phyloP scores from a whole-genome alignment of 371 early-diverging fungal species.

The Neoconidiobolus thromboides region DNA sequence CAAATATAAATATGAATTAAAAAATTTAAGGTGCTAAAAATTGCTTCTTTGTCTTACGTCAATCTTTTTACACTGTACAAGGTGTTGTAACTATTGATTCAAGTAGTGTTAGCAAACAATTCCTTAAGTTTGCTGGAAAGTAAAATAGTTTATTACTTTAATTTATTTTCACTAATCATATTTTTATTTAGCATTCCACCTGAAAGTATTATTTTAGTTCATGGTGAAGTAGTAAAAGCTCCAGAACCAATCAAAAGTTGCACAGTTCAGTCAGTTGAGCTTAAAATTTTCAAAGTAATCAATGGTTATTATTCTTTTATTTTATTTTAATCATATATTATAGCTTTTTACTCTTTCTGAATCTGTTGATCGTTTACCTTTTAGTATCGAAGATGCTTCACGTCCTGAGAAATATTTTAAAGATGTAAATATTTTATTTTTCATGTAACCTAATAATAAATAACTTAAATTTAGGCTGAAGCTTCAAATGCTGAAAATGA shows the following conservation, averaged over 20 bases:
- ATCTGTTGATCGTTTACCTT: constrained; percentile 72
- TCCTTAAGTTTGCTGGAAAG: constrained; percentile 77
- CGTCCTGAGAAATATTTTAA: constrained; percentile 69
- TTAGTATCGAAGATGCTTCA: constrained; percentile 89
- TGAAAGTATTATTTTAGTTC: constrained; percentile 80
- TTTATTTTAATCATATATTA: background rate
- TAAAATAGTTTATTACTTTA: constrained; percentile 11
- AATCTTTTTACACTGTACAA: constrained; percentile 74
- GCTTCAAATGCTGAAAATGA: too few species aligned
- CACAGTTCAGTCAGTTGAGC: constrained; percentile 77
- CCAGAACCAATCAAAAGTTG: constrained; percentile 77
- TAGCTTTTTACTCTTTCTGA: constrained; percentile 55
- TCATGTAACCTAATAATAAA: background rate
- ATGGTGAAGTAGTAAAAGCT: constrained; percentile 61
- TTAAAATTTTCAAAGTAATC: constrained; percentile 42
- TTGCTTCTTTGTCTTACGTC: constrained; percentile 84
- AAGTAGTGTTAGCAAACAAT: constrained; percentile 68
- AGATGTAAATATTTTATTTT: constrained; percentile 9
- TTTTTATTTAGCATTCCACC: constrained; percentile 35
- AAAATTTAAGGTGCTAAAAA: constrained; percentile 43
- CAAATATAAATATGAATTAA: background rate
- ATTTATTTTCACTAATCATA: background rate
- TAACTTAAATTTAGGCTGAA: too few species aligned
- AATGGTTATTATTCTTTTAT: background rate
- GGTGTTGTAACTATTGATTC: constrained; percentile 56